Base-by-base conservation (phyloP, 2,329 filamentous ascomycete genomes). In the Calonectria naviculata region DNA sequence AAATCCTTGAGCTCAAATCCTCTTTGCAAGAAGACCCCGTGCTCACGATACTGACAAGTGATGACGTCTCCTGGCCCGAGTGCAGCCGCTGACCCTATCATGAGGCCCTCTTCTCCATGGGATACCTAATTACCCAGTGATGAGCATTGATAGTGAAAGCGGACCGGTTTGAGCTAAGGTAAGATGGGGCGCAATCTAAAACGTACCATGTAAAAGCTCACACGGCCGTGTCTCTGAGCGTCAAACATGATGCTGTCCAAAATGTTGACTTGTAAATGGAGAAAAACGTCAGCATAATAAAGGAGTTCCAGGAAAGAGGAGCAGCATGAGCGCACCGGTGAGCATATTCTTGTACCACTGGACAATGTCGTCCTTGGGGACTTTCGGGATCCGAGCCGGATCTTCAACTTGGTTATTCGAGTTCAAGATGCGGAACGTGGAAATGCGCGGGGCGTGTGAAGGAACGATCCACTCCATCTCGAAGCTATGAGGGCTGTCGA, bases 211-310 rank as follows among this genome's bases (percentile, higher is more conserved):
- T 98, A 98, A 84, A 98, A 98, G 81, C 92, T 94, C 61, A 97
- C 85, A 29, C 94, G 90, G 24, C 94, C 94, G 83, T 98, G 95
- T 52, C 95, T 88, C 83, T 98, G 95, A 1, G 95, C 94, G 79
- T 98, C 95, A 79, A 96, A 97, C 94, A 97, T 97, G 80, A 97
- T 93, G 62, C 95, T 83, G 80, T 98, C 95, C 94, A 98, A 95
- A 75, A 97, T 92, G 72, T 92, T 89, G 17, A 90, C 72, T 70
- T 36, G 4, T 5, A 21, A 38, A 34, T 2, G 12, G 4, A 34
- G 6, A 8, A 4, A 26, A 5, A 9, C 10, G 28, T 60, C n/a
- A 61, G n/a, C 1, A 1, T 21, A 24, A 24, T 6, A 13, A 42
- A 15, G 6, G 5, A 19, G 1, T 15, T 9, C 4, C 17, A 4